Evolutionary conservation across 2,329 filamentous ascomycete species (phyloP).

Genomic region (Cercospora sojina): DNA sequence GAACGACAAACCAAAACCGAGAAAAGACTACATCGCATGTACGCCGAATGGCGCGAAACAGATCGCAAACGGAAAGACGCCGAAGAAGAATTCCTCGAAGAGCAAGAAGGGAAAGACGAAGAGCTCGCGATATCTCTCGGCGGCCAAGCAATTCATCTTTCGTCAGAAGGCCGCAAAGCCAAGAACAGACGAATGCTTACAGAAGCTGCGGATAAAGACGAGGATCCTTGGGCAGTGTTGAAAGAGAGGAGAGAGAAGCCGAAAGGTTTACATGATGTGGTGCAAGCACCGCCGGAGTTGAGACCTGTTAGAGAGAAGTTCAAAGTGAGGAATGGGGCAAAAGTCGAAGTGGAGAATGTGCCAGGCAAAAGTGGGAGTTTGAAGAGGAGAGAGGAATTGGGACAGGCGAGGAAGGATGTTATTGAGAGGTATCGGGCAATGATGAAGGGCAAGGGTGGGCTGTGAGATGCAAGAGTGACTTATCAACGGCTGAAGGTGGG

Average conservation of each 20-base stretch:
- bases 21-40: slow-evolving; percentile 66
- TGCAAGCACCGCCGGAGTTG: slow-evolving; percentile 72
- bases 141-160: slow-evolving; percentile 62
- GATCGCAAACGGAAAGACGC: slow-evolving; percentile 75
- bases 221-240: slow-evolving; percentile 76
- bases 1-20: slow-evolving; percentile 77
- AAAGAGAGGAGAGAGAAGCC: slow-evolving; percentile 63
- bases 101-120: slow-evolving; percentile 63
- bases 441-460: slow-evolving; percentile 54
- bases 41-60: slow-evolving; percentile 66
- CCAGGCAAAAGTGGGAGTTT: slow-evolving; percentile 69
- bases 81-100: slow-evolving; percentile 68
- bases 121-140: slow-evolving; percentile 63
- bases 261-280: slow-evolving; percentile 57
- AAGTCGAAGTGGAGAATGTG: slow-evolving; percentile 66
- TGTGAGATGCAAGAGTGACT: slow-evolving; percentile 1
- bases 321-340: slow-evolving; percentile 63
- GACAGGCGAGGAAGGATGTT: slow-evolving; percentile 66
- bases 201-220: slow-evolving; percentile 53
- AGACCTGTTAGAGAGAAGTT: slow-evolving; percentile 63
- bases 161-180: slow-evolving; percentile 53
- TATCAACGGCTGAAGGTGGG: not conserved
- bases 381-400: slow-evolving; percentile 69
- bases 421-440: slow-evolving; percentile 70
- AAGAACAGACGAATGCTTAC: slow-evolving; percentile 47